phyloP scores from a whole-genome alignment of 305 asterid genomes.

The Fraxinus latifolia region DNA sequence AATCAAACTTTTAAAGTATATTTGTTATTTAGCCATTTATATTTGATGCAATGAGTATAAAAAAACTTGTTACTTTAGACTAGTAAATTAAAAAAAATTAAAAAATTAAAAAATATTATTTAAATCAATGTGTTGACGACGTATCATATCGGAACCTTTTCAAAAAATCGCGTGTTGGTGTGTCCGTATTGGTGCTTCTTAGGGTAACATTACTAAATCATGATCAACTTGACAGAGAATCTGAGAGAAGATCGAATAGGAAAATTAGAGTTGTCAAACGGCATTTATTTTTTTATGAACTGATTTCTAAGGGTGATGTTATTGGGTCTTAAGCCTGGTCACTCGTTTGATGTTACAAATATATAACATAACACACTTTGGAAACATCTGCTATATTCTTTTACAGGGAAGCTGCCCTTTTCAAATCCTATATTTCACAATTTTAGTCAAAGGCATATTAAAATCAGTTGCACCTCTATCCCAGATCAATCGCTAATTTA shows the following conservation, averaged over 20 bases:
- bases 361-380: background rate
- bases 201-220: background rate
- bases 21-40: background rate
- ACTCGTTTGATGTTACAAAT: background rate
- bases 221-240: background rate
- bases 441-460: background rate
- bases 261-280: conserved; percentile 1
- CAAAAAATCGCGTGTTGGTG: no score
- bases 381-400: background rate
- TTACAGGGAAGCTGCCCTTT: background rate
- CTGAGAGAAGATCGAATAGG: background rate
- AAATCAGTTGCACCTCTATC: background rate
- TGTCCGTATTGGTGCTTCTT: no score
- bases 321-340: background rate
- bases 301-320: background rate
- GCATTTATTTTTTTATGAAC: conserved; percentile 4
- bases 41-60: no score
- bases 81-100: no score
- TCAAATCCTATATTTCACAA: background rate
- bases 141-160: no score
- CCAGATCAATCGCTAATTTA: background rate
- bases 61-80: no score
- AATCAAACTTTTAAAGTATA: background rate
- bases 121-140: no score
- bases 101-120: no score